phyloP scores from a whole-genome alignment of 352 stramenopile species.

The Sclerospora graminicola region DNA sequence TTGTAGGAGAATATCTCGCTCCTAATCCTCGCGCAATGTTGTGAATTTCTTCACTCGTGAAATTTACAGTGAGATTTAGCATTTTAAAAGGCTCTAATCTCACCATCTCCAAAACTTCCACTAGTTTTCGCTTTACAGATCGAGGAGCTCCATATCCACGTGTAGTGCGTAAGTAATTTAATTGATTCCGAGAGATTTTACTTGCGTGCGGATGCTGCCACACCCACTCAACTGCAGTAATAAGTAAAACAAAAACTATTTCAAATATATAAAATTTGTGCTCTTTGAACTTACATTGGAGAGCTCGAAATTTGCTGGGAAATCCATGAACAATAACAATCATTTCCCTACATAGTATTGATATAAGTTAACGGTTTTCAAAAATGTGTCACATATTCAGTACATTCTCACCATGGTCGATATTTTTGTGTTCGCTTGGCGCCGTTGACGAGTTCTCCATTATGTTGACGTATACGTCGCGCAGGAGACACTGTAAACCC shows the following conservation, averaged over 20 bases:
- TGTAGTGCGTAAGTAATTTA: constrained; percentile 23
- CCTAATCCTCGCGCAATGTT: constrained; percentile 22
- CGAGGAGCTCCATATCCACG: constrained; percentile 34
- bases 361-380: not conserved
- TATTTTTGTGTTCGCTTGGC: constrained; percentile 46
- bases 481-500: constrained; percentile 53
- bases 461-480: constrained; percentile 61
- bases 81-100: constrained; percentile 40
- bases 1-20: constrained; percentile 21
- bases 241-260: not conserved
- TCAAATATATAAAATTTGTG: not conserved
- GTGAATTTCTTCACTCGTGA: constrained; percentile 35
- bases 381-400: not conserved
- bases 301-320: constrained; percentile 57
- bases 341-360: constrained; percentile 46
- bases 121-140: constrained; percentile 59
- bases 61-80: constrained; percentile 40
- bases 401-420: constrained; percentile 39
- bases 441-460: constrained; percentile 56
- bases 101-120: constrained; percentile 59
- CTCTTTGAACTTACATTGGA: constrained; percentile 44
- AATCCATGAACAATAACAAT: constrained; percentile 62
- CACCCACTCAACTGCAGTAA: constrained; percentile 50
- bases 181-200: constrained; percentile 34
- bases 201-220: constrained; percentile 64